Base-by-base conservation (phyloP, 495 filamentous ascomycete genomes). In the Talaromyces wortmannii region DNA sequence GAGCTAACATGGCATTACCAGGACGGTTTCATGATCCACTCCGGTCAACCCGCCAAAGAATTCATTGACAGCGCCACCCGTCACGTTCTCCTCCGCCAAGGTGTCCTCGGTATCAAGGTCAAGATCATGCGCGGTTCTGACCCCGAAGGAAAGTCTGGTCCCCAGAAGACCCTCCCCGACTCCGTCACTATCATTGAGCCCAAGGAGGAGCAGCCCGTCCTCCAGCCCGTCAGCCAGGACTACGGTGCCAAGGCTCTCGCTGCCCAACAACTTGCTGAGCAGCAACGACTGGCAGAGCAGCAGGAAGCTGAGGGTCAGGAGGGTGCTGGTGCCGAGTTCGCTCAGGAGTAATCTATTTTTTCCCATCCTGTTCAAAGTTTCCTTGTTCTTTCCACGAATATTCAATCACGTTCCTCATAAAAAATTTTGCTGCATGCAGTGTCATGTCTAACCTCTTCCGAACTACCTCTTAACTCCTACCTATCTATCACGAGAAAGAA, bases 11-110 rank as follows among this genome's bases (percentile, higher is more conserved):
- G 5, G 5, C 29, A 11, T 7, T 16, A 60, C 56, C 61, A 89
- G 85, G 94, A 98, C 74, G 94, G 94, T 68, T 98, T 98, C 90
- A 98, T 98, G 94, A 98, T 98, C 83, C 94, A 98, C 89, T 97
- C 94, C 70, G 94, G 94, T 80, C 94, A 97, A 72, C 94, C 94
- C 63, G 95, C 94, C 65, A 92, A 94, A 78, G 94, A 98, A 79
- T 98, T 98, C 83, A 98, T 98, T 76, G 94, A 98, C 83, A 83
- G 78, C 68, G 95, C 94, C 59, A 96, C 91, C 64, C 92, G 94
- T 64, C 94, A 98, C 89, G 94, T 98, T 62, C 91, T 98, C 56
- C 91, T 98, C 72, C 89, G 94, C 78, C 94, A 98, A 82, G 94
- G 94, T 87, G 94, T 98, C 61, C 83, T 98, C 56, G 94, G 94